Base-by-base conservation (phyloP, 1,284 basidiomycete species). In the Coniferiporia weirii region DNA sequence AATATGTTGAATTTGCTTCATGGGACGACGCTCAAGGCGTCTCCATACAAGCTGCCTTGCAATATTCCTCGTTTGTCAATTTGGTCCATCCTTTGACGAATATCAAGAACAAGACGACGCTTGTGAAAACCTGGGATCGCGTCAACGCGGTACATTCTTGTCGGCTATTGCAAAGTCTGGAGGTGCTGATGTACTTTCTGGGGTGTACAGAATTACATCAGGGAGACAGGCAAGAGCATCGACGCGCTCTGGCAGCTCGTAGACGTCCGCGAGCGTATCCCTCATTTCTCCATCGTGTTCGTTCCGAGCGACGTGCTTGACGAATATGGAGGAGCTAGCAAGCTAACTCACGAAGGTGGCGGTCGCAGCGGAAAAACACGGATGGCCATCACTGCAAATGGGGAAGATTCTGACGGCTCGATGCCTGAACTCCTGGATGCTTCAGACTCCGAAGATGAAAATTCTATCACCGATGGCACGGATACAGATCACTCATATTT, bases 1-100 rank as follows among this genome's bases (percentile, higher is more conserved):
- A 78, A 52, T 87, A 81, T 63, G 78, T 83, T 58, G 61, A 65
- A 40, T 64, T 64, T 34, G 17, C 17, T 40, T 66, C 67, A 49
- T 89, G 88, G 87, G 67, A 80, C 1, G 83, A 88, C 64, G 87
- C 87, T 5, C 82, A 87, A 65, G 67, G 81, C 51, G 73, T 75
- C 59, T 91, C 89, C 0, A 73, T 74, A 54, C 70, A 75, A 61
- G 87, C 85, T 9, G 78, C 81, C 2, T 72, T 77, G 45, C 69
- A 73, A 52, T 76, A 75, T 54, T 71, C 72, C 15, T 79, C 72
- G 62, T 85, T 79, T 68, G 78, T 82, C 65, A 78, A 82, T 60
- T 65, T 79, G n/a, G 76, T 87, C 43, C 77, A 70, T 62, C 87
- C 87, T 4, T 66, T 90, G 43, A 75, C 77, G 52, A 82, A 75